Evolutionary conservation across 1,139 yeast species (phyloP), one percentile per base, ranked within the genome.

Genomic region (Diutina pseudorugosa): DNA sequence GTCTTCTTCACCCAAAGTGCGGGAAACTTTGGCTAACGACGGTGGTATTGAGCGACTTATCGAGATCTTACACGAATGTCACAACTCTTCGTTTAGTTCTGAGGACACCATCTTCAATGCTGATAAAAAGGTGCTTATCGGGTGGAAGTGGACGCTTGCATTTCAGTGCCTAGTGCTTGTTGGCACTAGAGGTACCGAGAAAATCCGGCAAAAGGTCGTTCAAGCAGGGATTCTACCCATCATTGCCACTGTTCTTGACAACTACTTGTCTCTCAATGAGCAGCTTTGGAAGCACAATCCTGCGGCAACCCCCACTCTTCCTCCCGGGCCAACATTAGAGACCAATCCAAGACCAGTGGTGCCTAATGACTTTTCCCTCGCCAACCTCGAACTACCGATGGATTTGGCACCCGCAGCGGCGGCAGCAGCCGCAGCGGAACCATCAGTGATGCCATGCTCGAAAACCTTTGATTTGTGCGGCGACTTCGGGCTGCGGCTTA

Each of bases 131-230:
- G 75, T 84, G 23, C 70, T 87, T 54, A 76, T 83, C 18, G 93
- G 95, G 0, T 91, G 97, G 96, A 93, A 91, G 68, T 93, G 98
- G 98, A 88, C 96, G 6, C 71, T 93, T 55, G 89, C 97, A 0
- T 83, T 93, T 63, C 98, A 93, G 68, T 90, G 97, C 62, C 70
- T 93, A 55, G 96, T 91, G 0, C 76, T 90, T 56, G 80, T 93
- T 27, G 96, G 97, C 16, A 91, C 97, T 1, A 75, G 98, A 59
- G 98, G 98, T 33, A 82, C 95, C 1, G 97, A 91, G 65, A 73
- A 74, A 54, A 87, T 90, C 51, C 75, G 98, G 51, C 83, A 85
- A 59, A 82, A 93, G 59, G 88, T 93, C 7, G 96, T 90, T 6
- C 83, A 85, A 58, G 95, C 97, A 1, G 98, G 97, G 3, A 82